phyloP scores from a whole-genome alignment of 495 filamentous ascomycete species.

The Sordaria brevicollis region DNA sequence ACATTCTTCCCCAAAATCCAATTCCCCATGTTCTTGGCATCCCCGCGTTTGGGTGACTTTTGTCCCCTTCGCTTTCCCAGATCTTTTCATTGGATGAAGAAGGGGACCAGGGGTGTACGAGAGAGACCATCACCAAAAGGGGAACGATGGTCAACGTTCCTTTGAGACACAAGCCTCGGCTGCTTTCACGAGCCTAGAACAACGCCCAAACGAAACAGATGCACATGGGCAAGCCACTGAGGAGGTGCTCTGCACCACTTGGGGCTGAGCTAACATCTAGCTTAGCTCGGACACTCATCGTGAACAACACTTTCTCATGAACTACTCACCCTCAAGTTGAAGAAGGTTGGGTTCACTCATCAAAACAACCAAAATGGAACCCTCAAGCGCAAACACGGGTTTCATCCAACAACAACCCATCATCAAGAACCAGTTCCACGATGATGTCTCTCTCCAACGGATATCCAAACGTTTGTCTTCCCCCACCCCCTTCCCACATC shows the following conservation, averaged over 20 bases:
- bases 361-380: conserved; percentile 17
- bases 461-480: conserved; percentile 27
- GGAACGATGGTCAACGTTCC: background rate
- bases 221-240: background rate
- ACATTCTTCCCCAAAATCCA: background rate
- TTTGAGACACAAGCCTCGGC: background rate
- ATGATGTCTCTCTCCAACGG: conserved; percentile 35
- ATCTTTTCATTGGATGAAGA: background rate
- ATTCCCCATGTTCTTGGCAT: background rate
- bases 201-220: background rate
- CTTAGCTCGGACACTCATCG: background rate
- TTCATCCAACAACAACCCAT: conserved; percentile 39
- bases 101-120: background rate
- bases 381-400: conserved; percentile 36
- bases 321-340: background rate
- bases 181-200: background rate
- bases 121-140: background rate
- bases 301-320: background rate
- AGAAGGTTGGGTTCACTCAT: background rate
- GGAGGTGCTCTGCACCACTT: background rate
- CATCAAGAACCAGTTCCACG: conserved; percentile 37
- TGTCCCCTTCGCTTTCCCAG: background rate
- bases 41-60: too few relatives aligned
- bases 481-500: background rate
- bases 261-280: background rate